These are phyloP conservation scores for Pseudogymnoascus sp. DNA, from an alignment of 2,329 filamentous ascomycete species.

Conservation along the genomic window DNA sequence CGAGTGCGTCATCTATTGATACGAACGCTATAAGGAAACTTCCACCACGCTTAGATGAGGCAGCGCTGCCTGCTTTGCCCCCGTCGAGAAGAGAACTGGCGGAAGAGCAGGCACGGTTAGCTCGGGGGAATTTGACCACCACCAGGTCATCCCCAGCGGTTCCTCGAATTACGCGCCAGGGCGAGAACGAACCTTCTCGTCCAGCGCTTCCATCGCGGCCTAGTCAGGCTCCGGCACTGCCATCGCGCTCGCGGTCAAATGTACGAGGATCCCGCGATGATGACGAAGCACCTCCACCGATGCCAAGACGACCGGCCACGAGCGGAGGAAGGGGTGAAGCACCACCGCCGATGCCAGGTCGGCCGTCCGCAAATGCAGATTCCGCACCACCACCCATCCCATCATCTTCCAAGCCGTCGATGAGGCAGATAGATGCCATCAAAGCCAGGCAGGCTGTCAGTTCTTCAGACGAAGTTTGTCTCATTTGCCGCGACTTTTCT, in stretches of 20 bases:
- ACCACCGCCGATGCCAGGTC: not conserved
- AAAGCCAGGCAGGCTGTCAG: slow-evolving; percentile 17
- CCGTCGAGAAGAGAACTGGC: slow-evolving; percentile 44
- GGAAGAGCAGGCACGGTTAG: slow-evolving; percentile 38
- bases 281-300: not conserved
- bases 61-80: slow-evolving; percentile 51
- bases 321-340: not conserved
- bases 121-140: slow-evolving; percentile 29
- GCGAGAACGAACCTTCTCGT: slow-evolving; percentile 10
- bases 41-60: slow-evolving; percentile 48
- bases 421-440: slow-evolving; percentile 43
- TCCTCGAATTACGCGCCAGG: slow-evolving; percentile 23
- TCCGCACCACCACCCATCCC: slow-evolving; percentile 25
- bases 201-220: slow-evolving; percentile 26
- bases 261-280: not conserved
- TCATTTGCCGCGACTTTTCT: slow-evolving; percentile 83
- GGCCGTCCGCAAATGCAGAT: slow-evolving; percentile 14
- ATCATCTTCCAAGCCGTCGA: slow-evolving; percentile 26
- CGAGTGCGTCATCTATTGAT: slow-evolving; percentile 39
- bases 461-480: slow-evolving; percentile 45
- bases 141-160: slow-evolving; percentile 34
- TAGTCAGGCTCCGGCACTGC: not conserved
- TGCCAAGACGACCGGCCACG: not conserved
- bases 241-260: not conserved
- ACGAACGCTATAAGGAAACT: slow-evolving; percentile 39